Evolutionary conservation across 2,329 filamentous ascomycete species (phyloP).

Genomic region (Beauveria sp.): DNA sequence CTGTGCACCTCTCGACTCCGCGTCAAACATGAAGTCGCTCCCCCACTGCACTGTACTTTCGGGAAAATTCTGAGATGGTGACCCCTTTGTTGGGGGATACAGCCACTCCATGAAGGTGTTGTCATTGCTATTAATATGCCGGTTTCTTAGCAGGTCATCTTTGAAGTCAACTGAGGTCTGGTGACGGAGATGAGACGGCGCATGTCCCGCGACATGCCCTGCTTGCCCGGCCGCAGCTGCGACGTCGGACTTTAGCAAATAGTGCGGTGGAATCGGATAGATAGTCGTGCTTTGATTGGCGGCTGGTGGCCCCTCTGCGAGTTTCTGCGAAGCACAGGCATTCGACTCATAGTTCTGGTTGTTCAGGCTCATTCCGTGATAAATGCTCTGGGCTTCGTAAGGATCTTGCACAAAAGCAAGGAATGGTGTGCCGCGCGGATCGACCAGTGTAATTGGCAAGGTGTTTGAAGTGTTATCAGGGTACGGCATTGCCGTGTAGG

Average conservation of each 20-base stretch:
- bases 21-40: constrained; percentile 5
- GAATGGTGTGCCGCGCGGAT: background rate
- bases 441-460: constrained; percentile 1
- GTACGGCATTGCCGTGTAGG: background rate
- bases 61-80: background rate
- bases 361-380: background rate
- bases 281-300: background rate
- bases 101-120: constrained; percentile 8
- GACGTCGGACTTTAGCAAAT: background rate
- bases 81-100: background rate
- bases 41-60: constrained; percentile 4
- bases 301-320: background rate
- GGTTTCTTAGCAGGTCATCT: constrained; percentile 1
- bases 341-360: background rate
- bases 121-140: background rate
- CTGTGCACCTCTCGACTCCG: background rate
- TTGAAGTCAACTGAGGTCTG: constrained; percentile 9
- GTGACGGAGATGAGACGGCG: background rate
- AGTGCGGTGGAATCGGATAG: background rate
- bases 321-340: background rate
- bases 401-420: constrained; percentile 1
- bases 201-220: background rate
- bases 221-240: background rate
- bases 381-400: background rate
- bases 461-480: background rate